Base-by-base conservation (phyloP, 257 asterid genomes). In the Rehmannia glutinosa region DNA sequence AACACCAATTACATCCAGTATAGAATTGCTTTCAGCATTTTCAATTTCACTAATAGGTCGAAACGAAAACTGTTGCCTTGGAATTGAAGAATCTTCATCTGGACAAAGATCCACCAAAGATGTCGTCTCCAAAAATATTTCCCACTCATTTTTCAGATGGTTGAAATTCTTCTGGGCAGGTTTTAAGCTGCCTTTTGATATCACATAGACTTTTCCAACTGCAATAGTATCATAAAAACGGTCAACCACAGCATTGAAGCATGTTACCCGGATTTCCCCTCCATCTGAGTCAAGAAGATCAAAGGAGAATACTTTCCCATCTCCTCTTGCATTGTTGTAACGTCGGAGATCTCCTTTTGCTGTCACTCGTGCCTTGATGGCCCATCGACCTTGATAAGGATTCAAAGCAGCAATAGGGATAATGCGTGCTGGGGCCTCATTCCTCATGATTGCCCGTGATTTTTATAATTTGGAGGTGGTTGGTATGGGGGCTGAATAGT, bases 351-450 rank as follows among this genome's bases (percentile, higher is more conserved):
- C 97, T 54, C 97, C 97, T 75, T 89, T 94, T 42, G 98, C 99
- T 49, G 98, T 91, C 72, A 94, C 97, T 42, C 98, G 82, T 2
- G 99, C 99, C 89, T 89, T 91, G 68, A 94, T 83, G 69, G 97
- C 97, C 99, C 99, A 94, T 50, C 97, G 87, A 59, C 97, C 97
- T 72, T 91, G 97, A 80, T 94, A 91, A 68, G 99, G 99, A 75
- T 91, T 94, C 83, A 94, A 77, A 73, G 96, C 96, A 68, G 96
- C 81, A 51, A 94, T 87, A 17, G 97, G 97, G 72, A 94, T 87
- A 51, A 88, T 85, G 68, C 97, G 95, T 8, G 98, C 95, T 13
- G 99, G 97, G 56, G 98, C 97, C 58, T 91, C 97, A 72, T 87
- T 94, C 83, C 84, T 91, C 95, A 81, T 81, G 69, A 94, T 84